Base-by-base conservation (phyloP, 768 basidiomycete species). In the Mycena leptocephala region DNA sequence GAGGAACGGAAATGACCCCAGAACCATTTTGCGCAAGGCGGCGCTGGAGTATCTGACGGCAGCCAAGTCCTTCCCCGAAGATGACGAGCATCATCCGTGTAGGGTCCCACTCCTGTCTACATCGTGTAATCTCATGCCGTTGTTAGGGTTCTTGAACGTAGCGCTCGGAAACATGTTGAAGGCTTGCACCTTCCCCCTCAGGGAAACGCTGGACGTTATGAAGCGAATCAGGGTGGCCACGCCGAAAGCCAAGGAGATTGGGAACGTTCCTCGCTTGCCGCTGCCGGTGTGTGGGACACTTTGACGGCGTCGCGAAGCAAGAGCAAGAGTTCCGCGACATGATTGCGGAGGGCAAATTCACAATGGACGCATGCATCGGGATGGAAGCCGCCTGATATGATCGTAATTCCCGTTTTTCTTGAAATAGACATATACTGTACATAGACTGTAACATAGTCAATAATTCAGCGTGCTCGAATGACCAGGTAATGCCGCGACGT, bases 51-150 rank as follows among this genome's bases (percentile, higher is more conserved):
- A 81, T 37, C 5, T 74, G 24, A 26, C 69, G 6, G 75, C 80
- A 13, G 76, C 77, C 4, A 51, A 70, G n/a, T 70, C 41, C 53
- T 76, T 72, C 71, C 79, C 80, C 9, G 22, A 63, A 22, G 80
- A 81, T 64, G 80, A 81, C 64, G 80, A 81, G 59, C 41, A 68
- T 9, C 79, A 79, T 37, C 70, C 71, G 1, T 78, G 80, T 80
- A 70, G 8, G 33, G 13, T 30, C 5, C n/a, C 28, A 0, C 53
- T 10, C 48, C 6, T 37, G 32, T 9, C 2, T 66, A 9, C 5
- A n/a, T 5, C 24, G 13, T 41, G 13, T 4, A 22, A 7, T 56
- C 14, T 2, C 18, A 24, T 6, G 13, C 1, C 4, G 70, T 63
- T 18, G 10, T 72, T 66, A 53, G 65, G 51, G 26, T 4, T 55